Evolutionary conservation across 2,329 filamentous ascomycete species (phyloP).

Genomic region (Pseudocercospora ulei): DNA sequence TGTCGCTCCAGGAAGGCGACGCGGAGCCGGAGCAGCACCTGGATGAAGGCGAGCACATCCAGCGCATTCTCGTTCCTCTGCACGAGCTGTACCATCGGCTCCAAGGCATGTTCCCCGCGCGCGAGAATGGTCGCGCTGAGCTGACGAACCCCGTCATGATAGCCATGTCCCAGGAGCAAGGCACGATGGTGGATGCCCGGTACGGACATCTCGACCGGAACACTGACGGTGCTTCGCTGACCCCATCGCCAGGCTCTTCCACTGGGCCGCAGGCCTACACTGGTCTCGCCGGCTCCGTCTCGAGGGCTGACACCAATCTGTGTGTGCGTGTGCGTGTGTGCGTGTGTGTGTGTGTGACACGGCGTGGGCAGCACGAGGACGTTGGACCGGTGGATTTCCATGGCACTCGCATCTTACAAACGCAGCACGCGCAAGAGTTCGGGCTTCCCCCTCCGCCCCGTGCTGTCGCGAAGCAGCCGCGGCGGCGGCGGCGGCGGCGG

Average conservation of each 20-base stretch:
- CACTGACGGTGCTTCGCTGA: background rate
- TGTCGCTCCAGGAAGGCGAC: conserved; percentile 43
- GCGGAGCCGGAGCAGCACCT: conserved; percentile 50
- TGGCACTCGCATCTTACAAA: no score
- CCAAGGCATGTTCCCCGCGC: conserved; percentile 32
- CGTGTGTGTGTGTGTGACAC: no score
- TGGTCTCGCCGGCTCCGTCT: no score
- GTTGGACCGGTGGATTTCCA: no score
- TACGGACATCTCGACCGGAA: conserved; percentile 17
- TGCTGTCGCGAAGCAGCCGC: no score
- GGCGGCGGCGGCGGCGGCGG: no score
- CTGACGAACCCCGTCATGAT: conserved; percentile 23
- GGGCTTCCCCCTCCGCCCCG: no score
- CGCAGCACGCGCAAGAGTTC: no score
- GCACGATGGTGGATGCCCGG: conserved; percentile 46
- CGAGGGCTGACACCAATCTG: no score
- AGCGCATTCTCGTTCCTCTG: conserved; percentile 51
- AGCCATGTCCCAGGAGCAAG: conserved; percentile 39
- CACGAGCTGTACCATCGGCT: conserved; percentile 48
- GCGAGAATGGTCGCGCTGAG: conserved; percentile 3
- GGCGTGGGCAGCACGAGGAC: no score
- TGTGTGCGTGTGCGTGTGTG: no score
- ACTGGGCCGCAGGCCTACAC: conserved; percentile 51
- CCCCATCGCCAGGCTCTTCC: conserved; percentile 43
- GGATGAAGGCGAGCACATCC: conserved; percentile 54